phyloP scores from a whole-genome alignment of 305 asterid genomes.

The Stenogyne calaminthoides region DNA sequence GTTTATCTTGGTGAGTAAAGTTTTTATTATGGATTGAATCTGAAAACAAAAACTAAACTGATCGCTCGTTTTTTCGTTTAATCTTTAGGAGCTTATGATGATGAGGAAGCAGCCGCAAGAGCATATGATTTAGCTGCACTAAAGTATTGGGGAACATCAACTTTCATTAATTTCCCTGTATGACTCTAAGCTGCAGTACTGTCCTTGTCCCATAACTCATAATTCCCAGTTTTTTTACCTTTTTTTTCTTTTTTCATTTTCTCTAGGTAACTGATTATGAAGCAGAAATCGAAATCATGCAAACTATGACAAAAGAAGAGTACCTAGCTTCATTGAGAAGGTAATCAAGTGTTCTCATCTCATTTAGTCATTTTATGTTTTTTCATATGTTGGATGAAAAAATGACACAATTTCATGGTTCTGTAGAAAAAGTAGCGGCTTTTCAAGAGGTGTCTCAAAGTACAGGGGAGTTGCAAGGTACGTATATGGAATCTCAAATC shows the following conservation, averaged over 20 bases:
- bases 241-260: background rate
- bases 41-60: background rate
- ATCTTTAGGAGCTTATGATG: conserved; percentile 64
- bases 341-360: conserved; percentile 29
- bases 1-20: conserved; percentile 78
- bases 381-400: background rate
- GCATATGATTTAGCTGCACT: conserved; percentile 80
- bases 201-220: background rate
- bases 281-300: conserved; percentile 69
- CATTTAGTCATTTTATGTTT: background rate
- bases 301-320: conserved; percentile 73
- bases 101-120: conserved; percentile 77
- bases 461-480: conserved; percentile 96
- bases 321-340: conserved; percentile 78
- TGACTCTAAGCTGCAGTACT: conserved; percentile 23
- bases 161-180: conserved; percentile 76
- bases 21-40: background rate
- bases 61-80: background rate
- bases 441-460: conserved; percentile 84
- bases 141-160: conserved; percentile 75
- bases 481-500: background rate
- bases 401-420: background rate
- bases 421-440: conserved; percentile 71
- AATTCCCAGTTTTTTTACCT: conserved; percentile 19
- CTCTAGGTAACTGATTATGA: conserved; percentile 67